Percentiles rank a stretch among this genome's conserved stretches.
phyloP scores from a whole-genome alignment of 768 basidiomycete species.

The Russula foetens region DNA sequence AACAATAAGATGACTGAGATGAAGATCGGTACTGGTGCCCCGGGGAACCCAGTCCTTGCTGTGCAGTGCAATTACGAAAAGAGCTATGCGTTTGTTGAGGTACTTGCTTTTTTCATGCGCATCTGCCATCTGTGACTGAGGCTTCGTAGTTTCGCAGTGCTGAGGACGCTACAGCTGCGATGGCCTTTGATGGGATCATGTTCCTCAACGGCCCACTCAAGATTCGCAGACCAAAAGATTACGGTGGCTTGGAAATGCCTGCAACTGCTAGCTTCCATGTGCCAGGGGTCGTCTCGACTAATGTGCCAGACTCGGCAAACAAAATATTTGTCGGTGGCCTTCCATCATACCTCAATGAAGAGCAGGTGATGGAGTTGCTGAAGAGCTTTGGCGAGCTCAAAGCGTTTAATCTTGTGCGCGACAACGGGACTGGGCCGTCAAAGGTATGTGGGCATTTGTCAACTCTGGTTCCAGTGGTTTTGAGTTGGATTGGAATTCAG shows the following conservation, averaged over 20 bases:
- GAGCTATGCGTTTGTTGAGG: conserved; percentile 98
- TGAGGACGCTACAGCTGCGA: conserved; percentile 92
- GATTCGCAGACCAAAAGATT: conserved; percentile 96
- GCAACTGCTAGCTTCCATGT: conserved; percentile 47
- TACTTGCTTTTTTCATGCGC: conserved; percentile 30
- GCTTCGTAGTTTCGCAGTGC: conserved; percentile 82
- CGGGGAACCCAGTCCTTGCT: conserved; percentile 85
- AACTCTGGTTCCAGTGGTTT: neutral
- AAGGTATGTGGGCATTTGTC: conserved; percentile 46
- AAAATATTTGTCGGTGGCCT: conserved; percentile 97
- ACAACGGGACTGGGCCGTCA: conserved; percentile 79
- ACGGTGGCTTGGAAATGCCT: conserved; percentile 62
- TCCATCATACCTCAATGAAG: conserved; percentile 93
- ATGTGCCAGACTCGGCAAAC: conserved; percentile 95
- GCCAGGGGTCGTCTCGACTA: conserved; percentile 92
- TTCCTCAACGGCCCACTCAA: conserved; percentile 94
- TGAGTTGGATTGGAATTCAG: conserved; percentile 33
- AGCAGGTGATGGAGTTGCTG: conserved; percentile 95
- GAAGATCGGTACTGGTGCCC: conserved; percentile 72
- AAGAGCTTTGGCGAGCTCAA: conserved; percentile 97
- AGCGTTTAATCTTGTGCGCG: conserved; percentile 96
- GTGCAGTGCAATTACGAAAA: conserved; percentile 98
- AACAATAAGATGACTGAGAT: conserved; percentile 93
- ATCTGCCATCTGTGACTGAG: conserved; percentile 5
- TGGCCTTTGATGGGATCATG: conserved; percentile 96